Evolutionary conservation across 768 basidiomycete species (phyloP).

Genomic region (Phaeotremella fagi): DNA sequence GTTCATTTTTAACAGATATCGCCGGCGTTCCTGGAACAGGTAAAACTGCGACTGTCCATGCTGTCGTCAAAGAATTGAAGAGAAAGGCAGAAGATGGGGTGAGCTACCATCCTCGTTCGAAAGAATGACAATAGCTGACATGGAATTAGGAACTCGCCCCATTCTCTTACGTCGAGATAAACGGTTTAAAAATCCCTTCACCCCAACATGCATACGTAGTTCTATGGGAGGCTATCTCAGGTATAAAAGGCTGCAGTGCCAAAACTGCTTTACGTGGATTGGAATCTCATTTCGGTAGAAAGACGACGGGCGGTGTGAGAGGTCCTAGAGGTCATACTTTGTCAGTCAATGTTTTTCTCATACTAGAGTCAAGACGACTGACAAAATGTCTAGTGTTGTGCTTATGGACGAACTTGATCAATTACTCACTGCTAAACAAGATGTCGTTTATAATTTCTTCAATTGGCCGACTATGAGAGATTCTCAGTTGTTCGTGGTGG

Average conservation of each 20-base stretch:
- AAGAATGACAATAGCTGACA: too few species aligned
- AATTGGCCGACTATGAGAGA: slow-evolving; percentile 93
- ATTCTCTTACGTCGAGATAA: slow-evolving; percentile 96
- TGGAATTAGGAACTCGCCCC: slow-evolving; percentile 88
- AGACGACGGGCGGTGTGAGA: slow-evolving; percentile 46
- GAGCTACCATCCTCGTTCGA: too few species aligned
- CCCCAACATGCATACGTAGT: slow-evolving; percentile 86
- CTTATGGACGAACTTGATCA: slow-evolving; percentile 99
- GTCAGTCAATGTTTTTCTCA: too few species aligned
- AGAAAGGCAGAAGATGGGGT: slow-evolving; percentile 78
- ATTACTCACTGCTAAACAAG: slow-evolving; percentile 89
- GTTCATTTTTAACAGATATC: slow-evolving; percentile 62
- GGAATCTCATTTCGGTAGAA: slow-evolving; percentile 68
- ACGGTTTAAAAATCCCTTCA: slow-evolving; percentile 87
- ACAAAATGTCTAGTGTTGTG: slow-evolving; percentile 65
- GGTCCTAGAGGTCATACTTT: slow-evolving; percentile 82
- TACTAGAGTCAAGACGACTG: background rate
- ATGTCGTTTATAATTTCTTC: slow-evolving; percentile 99
- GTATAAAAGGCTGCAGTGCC: slow-evolving; percentile 62
- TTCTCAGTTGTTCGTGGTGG: slow-evolving; percentile 87
- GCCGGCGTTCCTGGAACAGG: slow-evolving; percentile 94
- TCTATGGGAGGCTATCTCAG: slow-evolving; percentile 89
- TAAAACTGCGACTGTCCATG: slow-evolving; percentile 93
- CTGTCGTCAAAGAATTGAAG: slow-evolving; percentile 81
- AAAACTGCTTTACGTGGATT: slow-evolving; percentile 80